Conservation (phyloP, 1,139 yeast species). For the Pichia sp. region DNA sequence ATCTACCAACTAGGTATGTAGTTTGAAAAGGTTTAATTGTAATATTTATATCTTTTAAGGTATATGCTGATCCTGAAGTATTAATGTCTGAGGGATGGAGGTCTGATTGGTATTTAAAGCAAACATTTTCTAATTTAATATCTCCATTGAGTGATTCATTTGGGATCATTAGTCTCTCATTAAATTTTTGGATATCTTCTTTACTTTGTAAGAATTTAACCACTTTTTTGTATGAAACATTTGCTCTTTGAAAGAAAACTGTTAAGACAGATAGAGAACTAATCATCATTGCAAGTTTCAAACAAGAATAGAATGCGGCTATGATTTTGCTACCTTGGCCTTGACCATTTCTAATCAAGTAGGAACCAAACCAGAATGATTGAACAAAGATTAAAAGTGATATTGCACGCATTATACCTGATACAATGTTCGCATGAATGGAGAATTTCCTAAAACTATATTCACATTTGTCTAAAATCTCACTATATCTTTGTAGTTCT, state of each 20-base stretch:
- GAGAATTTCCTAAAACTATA: conserved; percentile 41
- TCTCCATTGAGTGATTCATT: conserved; percentile 31
- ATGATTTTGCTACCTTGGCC: conserved; percentile 56
- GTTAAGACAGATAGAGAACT: conserved; percentile 45
- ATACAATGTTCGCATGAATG: conserved; percentile 47
- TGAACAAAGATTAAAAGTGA: conserved; percentile 75
- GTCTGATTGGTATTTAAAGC: conserved; percentile 61
- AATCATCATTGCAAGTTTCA: conserved; percentile 58
- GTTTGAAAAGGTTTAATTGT: conserved; percentile 39
- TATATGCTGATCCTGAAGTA: too few species aligned
- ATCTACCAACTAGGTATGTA: conserved; percentile 69
- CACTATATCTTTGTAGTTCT: conserved; percentile 43
- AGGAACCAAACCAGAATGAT: conserved; percentile 85
- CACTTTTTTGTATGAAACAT: conserved; percentile 47
- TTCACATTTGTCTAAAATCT: conserved; percentile 38
- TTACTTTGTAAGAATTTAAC: conserved; percentile 24
- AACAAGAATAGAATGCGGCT: conserved; percentile 77
- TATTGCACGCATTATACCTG: conserved; percentile 49
- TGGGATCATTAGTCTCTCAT: conserved; percentile 15
- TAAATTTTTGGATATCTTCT: conserved; percentile 12
- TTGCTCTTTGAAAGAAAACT: conserved; percentile 54
- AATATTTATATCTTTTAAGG: too few species aligned
- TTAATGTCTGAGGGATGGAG: too few species aligned
- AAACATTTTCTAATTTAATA: conserved; percentile 44
- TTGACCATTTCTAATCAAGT: conserved; percentile 46